Evolutionary conservation across 2,329 filamentous ascomycete species (phyloP).

Genomic region (Penicillium sp.): DNA sequence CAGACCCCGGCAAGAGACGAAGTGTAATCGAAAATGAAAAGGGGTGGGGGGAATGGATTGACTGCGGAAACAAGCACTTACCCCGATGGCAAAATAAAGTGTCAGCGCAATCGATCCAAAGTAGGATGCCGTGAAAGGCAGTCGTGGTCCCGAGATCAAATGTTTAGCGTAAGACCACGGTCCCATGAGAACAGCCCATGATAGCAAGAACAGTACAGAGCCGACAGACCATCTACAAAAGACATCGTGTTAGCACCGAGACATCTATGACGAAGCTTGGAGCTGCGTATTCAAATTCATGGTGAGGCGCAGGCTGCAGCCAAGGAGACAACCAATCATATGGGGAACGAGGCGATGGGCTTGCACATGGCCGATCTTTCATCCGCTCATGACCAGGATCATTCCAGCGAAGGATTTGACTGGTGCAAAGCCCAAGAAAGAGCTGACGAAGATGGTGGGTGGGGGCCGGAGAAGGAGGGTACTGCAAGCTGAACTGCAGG

Average conservation of each 20-base stretch:
- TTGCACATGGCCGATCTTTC: slow-evolving; percentile 21
- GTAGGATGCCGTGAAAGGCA: slow-evolving; percentile 91
- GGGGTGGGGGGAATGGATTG: slow-evolving; percentile 13
- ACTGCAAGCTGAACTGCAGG: slow-evolving; percentile 1
- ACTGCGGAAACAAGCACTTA: slow-evolving; percentile 47
- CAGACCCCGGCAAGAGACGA: slow-evolving; percentile 8
- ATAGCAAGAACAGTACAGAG: slow-evolving; percentile 80
- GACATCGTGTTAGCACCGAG: slow-evolving; percentile 21
- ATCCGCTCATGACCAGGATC: slow-evolving; percentile 21
- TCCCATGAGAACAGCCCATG: slow-evolving; percentile 93
- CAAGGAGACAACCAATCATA: neutral
- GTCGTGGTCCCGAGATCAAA: slow-evolving; percentile 71
- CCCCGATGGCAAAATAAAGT: slow-evolving; percentile 84
- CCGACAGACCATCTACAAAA: slow-evolving; percentile 81
- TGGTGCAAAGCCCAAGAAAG: slow-evolving; percentile 3
- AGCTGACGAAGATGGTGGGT: slow-evolving; percentile 4
- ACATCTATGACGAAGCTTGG: slow-evolving; percentile 3
- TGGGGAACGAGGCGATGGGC: neutral
- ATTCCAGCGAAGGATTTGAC: slow-evolving; percentile 15
- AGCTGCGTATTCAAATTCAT: slow-evolving; percentile 10
- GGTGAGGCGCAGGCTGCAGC: slow-evolving; percentile 18
- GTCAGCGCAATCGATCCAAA: slow-evolving; percentile 89
- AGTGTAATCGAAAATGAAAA: slow-evolving; percentile 4
- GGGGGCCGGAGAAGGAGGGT: slow-evolving; percentile 1
- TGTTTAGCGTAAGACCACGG: slow-evolving; percentile 76